These are phyloP conservation scores for Elsinoe ampelina DNA, from an alignment of 2,329 filamentous ascomycete genomes.

Conservation along the genomic window DNA sequence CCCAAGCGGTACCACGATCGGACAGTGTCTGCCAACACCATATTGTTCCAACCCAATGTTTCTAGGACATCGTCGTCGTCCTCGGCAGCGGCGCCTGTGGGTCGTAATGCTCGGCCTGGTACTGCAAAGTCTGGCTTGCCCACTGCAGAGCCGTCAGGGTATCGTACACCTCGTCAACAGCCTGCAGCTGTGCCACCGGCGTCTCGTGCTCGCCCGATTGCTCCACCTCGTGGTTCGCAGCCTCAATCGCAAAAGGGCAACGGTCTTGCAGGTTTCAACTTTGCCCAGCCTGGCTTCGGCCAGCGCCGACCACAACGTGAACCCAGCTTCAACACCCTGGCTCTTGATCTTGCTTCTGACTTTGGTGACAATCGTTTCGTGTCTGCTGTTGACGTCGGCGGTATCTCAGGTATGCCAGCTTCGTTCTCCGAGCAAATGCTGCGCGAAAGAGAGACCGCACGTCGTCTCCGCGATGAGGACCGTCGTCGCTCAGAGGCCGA, in stretches of 20 bases:
- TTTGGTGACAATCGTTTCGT: constrained; percentile 53
- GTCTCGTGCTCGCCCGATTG: constrained; percentile 47
- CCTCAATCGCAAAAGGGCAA: constrained; percentile 49
- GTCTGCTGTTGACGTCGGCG: constrained; percentile 35
- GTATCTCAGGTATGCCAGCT: constrained; percentile 27
- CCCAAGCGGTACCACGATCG: constrained; percentile 48
- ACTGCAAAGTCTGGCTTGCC: constrained; percentile 30
- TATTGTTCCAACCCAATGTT: constrained; percentile 65
- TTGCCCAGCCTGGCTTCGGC: constrained; percentile 3
- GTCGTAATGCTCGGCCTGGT: constrained; percentile 16
- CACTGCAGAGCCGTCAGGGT: constrained; percentile 31
- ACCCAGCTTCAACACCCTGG: constrained; percentile 55
- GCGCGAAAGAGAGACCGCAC: constrained; percentile 44
- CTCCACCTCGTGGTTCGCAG: constrained; percentile 43
- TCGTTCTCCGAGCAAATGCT: constrained; percentile 42
- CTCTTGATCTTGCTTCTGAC: constrained; percentile 64
- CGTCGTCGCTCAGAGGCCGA: constrained; percentile 31
- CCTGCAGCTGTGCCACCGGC: constrained; percentile 19
- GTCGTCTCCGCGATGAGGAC: constrained; percentile 30
- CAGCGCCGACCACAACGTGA: constrained; percentile 26
- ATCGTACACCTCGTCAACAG: constrained; percentile 36
- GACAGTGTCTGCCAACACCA: constrained; percentile 72
- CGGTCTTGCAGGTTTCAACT: constrained; percentile 31
- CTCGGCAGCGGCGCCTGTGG: background rate
- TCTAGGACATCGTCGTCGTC: constrained; percentile 22